These are phyloP conservation scores for Penicillium lividum DNA, from an alignment of 495 filamentous ascomycete genomes.

Conservation along the genomic window DNA sequence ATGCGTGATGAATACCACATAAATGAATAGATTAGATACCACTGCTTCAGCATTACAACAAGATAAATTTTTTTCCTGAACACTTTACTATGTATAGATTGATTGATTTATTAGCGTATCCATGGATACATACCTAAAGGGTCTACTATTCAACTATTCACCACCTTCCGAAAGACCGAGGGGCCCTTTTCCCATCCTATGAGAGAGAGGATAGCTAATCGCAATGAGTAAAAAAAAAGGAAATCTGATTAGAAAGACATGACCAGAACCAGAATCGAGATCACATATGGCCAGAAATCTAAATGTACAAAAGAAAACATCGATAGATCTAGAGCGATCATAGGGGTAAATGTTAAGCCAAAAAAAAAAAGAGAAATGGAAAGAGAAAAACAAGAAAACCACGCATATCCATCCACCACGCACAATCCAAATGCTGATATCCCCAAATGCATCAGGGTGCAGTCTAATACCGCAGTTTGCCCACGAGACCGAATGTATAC, in stretches of 20 bases:
- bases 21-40: not conserved
- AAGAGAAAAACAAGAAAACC: slow-evolving; percentile 3
- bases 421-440: slow-evolving; percentile 11
- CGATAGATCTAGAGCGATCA: not conserved
- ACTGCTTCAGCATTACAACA: no score
- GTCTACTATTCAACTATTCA: no score
- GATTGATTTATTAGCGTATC: no score
- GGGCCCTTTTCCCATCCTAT: no score
- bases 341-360: slow-evolving; percentile 5
- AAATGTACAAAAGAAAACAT: slow-evolving; percentile 16
- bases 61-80: no score
- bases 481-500: slow-evolving; percentile 62
- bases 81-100: no score
- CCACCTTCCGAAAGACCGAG: no score
- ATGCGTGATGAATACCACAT: not conserved
- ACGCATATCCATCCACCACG: slow-evolving; percentile 5
- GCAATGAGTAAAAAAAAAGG: not conserved
- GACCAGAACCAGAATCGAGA: slow-evolving; percentile 10
- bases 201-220: no score
- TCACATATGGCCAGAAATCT: slow-evolving; percentile 12
- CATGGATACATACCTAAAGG: no score
- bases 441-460: not conserved
- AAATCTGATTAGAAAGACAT: slow-evolving; percentile 6
- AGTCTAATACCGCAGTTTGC: slow-evolving; percentile 56
- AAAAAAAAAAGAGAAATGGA: slow-evolving; percentile 4